Percentiles rank a stretch among this genome's conserved stretches.
Evolutionary conservation across 2,329 filamentous ascomycete species (phyloP).

Genomic region (Pseudogymnoascus sp.): DNA sequence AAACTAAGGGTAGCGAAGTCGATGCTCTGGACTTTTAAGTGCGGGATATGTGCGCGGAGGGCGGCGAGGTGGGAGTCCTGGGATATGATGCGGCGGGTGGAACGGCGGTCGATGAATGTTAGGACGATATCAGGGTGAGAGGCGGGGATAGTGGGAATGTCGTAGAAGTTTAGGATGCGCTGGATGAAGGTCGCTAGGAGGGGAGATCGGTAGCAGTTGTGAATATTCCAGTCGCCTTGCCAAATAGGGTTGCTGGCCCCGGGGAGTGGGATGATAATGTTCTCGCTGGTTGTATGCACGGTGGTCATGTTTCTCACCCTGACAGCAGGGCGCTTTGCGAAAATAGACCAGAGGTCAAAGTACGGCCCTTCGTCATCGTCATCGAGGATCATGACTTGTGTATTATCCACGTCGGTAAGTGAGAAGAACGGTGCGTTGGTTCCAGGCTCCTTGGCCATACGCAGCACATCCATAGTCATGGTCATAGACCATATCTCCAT

Average conservation of each 20-base stretch:
- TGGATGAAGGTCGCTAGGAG: slow-evolving; percentile 11
- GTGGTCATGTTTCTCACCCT: neutral
- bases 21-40: slow-evolving; percentile 14
- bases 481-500: slow-evolving; percentile 25
- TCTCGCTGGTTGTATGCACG: slow-evolving; percentile 8
- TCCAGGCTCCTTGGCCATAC: slow-evolving; percentile 13
- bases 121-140: slow-evolving; percentile 6
- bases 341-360: slow-evolving; percentile 23
- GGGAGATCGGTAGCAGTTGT: slow-evolving; percentile 15
- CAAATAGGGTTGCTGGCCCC: slow-evolving; percentile 26
- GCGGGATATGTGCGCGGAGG: slow-evolving; percentile 10
- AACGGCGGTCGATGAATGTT: slow-evolving; percentile 9
- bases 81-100: neutral
- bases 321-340: slow-evolving; percentile 13
- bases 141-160: neutral
- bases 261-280: slow-evolving; percentile 23
- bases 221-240: slow-evolving; percentile 25
- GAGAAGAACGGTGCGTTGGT: neutral
- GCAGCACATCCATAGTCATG: slow-evolving; percentile 25
- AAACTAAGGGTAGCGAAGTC: slow-evolving; percentile 19
- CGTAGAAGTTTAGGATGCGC: neutral
- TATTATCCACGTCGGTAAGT: slow-evolving; percentile 13
- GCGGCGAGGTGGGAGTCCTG: neutral
- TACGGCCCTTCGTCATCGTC: slow-evolving; percentile 22
- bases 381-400: slow-evolving; percentile 25